Conservation (phyloP, 2,329 filamentous ascomycete species). For the Beauveria asiatica region DNA sequence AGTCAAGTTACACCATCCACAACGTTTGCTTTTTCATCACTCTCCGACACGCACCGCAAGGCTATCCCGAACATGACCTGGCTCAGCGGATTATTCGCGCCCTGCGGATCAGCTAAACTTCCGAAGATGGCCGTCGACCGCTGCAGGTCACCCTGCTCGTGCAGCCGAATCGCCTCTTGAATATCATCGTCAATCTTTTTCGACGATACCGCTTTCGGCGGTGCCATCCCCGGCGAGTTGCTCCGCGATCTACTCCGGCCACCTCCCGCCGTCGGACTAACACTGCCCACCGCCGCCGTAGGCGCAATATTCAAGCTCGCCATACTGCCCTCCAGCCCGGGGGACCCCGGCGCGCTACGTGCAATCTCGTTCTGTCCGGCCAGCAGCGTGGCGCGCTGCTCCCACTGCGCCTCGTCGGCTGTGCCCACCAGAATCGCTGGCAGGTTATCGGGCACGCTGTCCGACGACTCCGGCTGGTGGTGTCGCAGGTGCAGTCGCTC, state of each 20-base stretch:
- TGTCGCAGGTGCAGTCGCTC: conserved; percentile 58
- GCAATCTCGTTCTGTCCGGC: conserved; percentile 53
- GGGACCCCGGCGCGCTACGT: conserved; percentile 34
- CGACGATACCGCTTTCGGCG: conserved; percentile 30
- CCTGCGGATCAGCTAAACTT: conserved; percentile 70
- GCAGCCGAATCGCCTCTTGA: conserved; percentile 88
- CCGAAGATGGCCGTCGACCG: conserved; percentile 81
- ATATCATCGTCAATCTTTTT: conserved; percentile 61
- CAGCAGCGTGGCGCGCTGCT: conserved; percentile 84
- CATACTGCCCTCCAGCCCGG: conserved; percentile 14
- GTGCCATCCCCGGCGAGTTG: conserved; percentile 17
- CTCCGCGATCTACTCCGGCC: conserved; percentile 11
- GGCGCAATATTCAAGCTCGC: conserved; percentile 7
- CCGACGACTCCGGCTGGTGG: conserved; percentile 51
- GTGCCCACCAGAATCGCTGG: conserved; percentile 56
- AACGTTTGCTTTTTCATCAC: neutral
- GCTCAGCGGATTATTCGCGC: conserved; percentile 84
- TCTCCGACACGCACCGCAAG: conserved; percentile 50
- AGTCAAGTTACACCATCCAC: neutral
- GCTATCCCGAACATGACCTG: conserved; percentile 95
- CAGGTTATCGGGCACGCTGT: conserved; percentile 70
- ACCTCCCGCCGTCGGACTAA: conserved; percentile 17
- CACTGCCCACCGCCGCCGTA: conserved; percentile 19
- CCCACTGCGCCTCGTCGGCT: conserved; percentile 69
- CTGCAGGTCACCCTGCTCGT: conserved; percentile 74